phyloP scores from a whole-genome alignment of 2,329 filamentous ascomycete species.

The Aspergillus bombycis region DNA sequence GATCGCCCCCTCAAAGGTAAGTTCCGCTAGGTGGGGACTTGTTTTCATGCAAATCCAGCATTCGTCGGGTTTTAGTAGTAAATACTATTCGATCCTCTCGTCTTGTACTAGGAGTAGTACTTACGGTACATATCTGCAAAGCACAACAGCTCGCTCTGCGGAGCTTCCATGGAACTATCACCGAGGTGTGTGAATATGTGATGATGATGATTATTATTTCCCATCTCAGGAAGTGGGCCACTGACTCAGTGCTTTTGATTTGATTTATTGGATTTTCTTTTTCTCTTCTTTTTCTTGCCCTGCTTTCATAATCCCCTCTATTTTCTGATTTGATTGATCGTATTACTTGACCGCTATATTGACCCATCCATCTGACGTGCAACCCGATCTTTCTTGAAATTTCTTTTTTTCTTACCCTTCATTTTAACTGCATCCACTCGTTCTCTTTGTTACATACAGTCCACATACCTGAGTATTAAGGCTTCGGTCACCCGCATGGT shows the following conservation, averaged over 20 bases:
- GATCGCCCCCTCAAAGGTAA: constrained; percentile 6
- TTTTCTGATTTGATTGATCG: neutral
- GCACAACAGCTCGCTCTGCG: neutral
- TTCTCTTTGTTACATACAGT: constrained; percentile 9
- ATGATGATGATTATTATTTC: constrained; percentile 5
- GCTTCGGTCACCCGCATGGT: neutral
- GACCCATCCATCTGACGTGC: constrained; percentile 5
- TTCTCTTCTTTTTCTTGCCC: constrained; percentile 4
- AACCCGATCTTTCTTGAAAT: neutral
- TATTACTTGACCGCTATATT: constrained; percentile 10
- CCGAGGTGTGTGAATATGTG: neutral
- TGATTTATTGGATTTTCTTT: neutral
- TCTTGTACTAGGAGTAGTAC: neutral
- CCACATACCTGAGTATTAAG: constrained; percentile 13
- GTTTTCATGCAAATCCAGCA: constrained; percentile 1
- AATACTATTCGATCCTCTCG: too few species aligned
- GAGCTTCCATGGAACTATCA: constrained; percentile 4
- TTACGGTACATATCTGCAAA: neutral
- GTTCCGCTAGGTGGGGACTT: constrained; percentile 1
- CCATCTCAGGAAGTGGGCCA: neutral
- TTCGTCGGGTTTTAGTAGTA: constrained; percentile 2
- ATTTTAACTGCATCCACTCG: neutral
- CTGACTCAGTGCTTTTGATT: neutral
- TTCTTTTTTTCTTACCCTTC: neutral
- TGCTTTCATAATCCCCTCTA: neutral